Percentiles rank a stretch among this genome's conserved stretches.
phyloP scores from a whole-genome alignment of 768 basidiomycete genomes.

The Suillus subalutaceus region DNA sequence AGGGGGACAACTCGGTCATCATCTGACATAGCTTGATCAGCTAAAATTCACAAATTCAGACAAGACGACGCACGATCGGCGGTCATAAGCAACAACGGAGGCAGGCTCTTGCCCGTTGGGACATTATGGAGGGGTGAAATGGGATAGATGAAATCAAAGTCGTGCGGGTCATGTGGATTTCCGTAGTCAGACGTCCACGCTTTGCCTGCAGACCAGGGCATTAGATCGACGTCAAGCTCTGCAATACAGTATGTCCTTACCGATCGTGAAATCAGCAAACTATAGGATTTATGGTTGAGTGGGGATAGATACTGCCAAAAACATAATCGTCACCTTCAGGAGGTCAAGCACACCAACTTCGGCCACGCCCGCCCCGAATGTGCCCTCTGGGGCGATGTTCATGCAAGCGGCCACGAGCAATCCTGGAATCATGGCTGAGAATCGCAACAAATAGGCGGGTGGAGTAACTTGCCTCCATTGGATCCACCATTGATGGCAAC shows the following conservation, averaged over 20 bases:
- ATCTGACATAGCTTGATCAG: slow-evolving; percentile 42
- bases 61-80: slow-evolving; percentile 66
- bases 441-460: background rate
- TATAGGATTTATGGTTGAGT: slow-evolving; percentile 24
- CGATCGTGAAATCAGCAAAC: slow-evolving; percentile 80
- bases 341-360: slow-evolving; percentile 85
- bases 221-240: slow-evolving; percentile 7
- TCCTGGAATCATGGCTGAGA: slow-evolving; percentile 41
- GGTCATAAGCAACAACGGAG: slow-evolving; percentile 77
- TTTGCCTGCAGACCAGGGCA: slow-evolving; percentile 44
- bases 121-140: slow-evolving; percentile 84
- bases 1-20: slow-evolving; percentile 88
- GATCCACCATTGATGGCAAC: slow-evolving; percentile 79
- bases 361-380: slow-evolving; percentile 77
- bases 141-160: slow-evolving; percentile 84
- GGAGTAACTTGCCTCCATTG: slow-evolving; percentile 63
- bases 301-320: background rate
- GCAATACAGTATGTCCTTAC: slow-evolving; percentile 34
- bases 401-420: slow-evolving; percentile 84
- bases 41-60: background rate
- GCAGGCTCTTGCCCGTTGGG: slow-evolving; percentile 58
- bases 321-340: slow-evolving; percentile 55
- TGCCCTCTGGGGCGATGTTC: slow-evolving; percentile 75
- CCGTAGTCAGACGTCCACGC: slow-evolving; percentile 85
- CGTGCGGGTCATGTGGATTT: slow-evolving; percentile 69